phyloP scores from a whole-genome alignment of 306 rosid species.

The Dalbergia cochinchinensis region DNA sequence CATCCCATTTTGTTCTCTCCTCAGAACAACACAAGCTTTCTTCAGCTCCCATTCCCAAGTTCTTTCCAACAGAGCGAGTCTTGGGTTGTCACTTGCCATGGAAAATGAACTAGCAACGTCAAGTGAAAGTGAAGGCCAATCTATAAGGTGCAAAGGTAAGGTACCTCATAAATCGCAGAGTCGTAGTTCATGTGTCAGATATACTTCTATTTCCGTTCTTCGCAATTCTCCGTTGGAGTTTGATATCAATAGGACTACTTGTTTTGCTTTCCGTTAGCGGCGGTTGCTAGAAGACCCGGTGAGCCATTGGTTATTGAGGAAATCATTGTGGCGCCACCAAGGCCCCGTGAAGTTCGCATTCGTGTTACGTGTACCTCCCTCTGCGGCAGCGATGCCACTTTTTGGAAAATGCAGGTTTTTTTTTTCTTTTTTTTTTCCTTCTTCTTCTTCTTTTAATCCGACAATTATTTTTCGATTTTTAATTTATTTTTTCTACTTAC shows the following conservation, averaged over 20 bases:
- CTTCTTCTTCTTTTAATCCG: constrained; percentile 6
- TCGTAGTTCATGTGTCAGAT: no score
- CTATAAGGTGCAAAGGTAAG: constrained; percentile 73
- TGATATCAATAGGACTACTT: neutral
- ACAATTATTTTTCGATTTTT: neutral
- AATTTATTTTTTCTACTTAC: neutral
- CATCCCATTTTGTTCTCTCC: no score
- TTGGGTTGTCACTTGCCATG: constrained; percentile 44
- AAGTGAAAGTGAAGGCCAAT: constrained; percentile 56
- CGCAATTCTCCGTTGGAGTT: neutral
- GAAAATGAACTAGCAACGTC: constrained; percentile 38
- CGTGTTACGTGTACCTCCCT: constrained; percentile 76
- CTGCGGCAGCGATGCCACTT: constrained; percentile 69
- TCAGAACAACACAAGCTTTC: no score
- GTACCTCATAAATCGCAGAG: no score
- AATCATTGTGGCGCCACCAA: constrained; percentile 75
- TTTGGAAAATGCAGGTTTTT: constrained; percentile 79
- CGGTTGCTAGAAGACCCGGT: constrained; percentile 68
- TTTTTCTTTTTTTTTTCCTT: no score
- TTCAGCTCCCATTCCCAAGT: neutral
- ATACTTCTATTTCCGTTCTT: neutral
- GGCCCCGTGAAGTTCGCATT: constrained; percentile 72
- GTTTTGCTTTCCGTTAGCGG: constrained; percentile 58
- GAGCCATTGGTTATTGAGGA: constrained; percentile 78
- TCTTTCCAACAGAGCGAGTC: neutral